Evolutionary conservation across 2,329 filamentous ascomycete species (phyloP).

Genomic region (Cladosporium sp.): DNA sequence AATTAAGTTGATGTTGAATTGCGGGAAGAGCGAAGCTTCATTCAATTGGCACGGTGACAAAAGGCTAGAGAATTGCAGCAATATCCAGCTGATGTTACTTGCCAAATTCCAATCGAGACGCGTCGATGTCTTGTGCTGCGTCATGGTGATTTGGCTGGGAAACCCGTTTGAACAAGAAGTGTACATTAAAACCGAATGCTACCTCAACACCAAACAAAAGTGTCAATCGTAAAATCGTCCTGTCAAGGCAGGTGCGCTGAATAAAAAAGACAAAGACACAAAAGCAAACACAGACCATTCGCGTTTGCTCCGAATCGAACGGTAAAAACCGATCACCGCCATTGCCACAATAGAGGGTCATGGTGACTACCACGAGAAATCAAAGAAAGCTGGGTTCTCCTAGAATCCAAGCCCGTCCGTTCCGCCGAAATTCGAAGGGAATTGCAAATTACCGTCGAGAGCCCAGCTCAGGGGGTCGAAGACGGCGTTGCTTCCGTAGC

Average conservation of each 20-base stretch:
- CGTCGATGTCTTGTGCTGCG: neutral
- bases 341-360: neutral
- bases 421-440: conserved; percentile 50
- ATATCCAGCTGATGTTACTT: neutral
- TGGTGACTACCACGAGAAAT: neutral
- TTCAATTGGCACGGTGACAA: neutral
- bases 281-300: neutral
- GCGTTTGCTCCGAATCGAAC: neutral
- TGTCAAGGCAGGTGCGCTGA: neutral
- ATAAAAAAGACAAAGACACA: neutral
- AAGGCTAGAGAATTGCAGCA: neutral
- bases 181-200: neutral
- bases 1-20: neutral
- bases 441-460: conserved; percentile 79
- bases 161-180: neutral
- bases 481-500: conserved; percentile 66
- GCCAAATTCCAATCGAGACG: neutral
- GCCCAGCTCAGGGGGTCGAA: conserved; percentile 95
- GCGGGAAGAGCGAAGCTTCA: neutral
- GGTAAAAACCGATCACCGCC: no score
- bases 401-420: conserved; percentile 19
- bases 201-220: neutral
- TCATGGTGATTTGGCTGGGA: neutral
- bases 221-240: neutral
- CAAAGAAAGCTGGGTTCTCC: neutral